A percentile compares a stretch with the other conserved stretches of the same genome.
Evolutionary conservation across 768 basidiomycete genomes (phyloP).

Genomic region (Xanthoconium purpureum): DNA sequence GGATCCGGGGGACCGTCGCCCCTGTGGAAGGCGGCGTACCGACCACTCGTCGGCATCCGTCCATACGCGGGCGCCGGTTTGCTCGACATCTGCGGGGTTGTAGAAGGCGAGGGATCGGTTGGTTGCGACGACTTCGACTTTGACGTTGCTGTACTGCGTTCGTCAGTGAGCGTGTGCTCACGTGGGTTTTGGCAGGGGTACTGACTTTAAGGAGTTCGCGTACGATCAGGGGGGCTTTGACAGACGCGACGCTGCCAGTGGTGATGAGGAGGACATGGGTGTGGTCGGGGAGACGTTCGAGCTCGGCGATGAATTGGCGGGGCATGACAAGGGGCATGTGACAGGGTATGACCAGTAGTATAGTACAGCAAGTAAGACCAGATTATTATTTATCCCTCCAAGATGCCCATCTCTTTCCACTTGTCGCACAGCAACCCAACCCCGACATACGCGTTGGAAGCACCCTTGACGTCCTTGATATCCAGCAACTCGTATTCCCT

Average conservation of each 20-base stretch:
- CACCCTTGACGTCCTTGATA: constrained; percentile 80
- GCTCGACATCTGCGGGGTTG: constrained; percentile 47
- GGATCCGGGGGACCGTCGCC: too few relatives aligned
- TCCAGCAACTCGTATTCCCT: constrained; percentile 90
- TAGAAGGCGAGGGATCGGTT: constrained; percentile 78
- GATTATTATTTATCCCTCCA: constrained; percentile 38
- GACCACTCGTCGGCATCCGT: constrained; percentile 91
- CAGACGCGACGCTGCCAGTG: constrained; percentile 93
- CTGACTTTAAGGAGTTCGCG: constrained; percentile 65
- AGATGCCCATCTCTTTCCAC: constrained; percentile 84
- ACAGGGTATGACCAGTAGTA: neutral
- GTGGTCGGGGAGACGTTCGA: constrained; percentile 25
- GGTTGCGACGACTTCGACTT: constrained; percentile 82
- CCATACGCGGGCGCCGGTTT: constrained; percentile 69
- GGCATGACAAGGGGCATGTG: constrained; percentile 6
- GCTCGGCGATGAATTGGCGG: constrained; percentile 26
- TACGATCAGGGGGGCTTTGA: constrained; percentile 91
- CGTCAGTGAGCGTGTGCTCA: neutral
- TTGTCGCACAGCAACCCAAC: constrained; percentile 81
- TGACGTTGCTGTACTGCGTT: constrained; percentile 68
- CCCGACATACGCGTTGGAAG: constrained; percentile 58
- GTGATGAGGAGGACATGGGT: constrained; percentile 78
- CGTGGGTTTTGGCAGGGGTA: constrained; percentile 14
- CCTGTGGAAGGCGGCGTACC: constrained; percentile 43
- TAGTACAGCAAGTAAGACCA: constrained; percentile 12